These are phyloP conservation scores for Trametes sp. DNA, from an alignment of 1,284 basidiomycete species.

Conservation along the genomic window DNA sequence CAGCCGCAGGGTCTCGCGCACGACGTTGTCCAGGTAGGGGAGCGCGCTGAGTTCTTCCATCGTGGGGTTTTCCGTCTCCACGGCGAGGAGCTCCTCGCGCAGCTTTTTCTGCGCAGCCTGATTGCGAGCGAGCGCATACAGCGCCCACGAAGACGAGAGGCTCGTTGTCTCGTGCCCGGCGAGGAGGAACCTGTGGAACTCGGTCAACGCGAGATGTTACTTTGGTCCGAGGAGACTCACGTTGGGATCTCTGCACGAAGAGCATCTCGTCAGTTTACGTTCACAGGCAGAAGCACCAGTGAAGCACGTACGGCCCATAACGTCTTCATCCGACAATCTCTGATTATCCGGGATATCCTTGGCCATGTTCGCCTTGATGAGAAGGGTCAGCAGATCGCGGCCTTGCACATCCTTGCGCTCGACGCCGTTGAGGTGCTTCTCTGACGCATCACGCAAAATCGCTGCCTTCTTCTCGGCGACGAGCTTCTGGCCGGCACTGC, in stretches of 20 bases:
- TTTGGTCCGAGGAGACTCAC: background rate
- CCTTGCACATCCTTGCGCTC: slow-evolving; percentile 32
- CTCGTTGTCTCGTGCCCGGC: slow-evolving; percentile 82
- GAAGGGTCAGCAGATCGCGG: slow-evolving; percentile 42
- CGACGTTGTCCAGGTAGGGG: slow-evolving; percentile 71
- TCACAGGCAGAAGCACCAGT: background rate
- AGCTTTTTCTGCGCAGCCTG: slow-evolving; percentile 69
- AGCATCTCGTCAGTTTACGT: background rate
- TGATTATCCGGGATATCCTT: slow-evolving; percentile 51
- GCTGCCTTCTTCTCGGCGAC: slow-evolving; percentile 50
- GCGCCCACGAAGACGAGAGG: slow-evolving; percentile 58
- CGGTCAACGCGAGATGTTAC: no score
- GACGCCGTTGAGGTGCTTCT: slow-evolving; percentile 7
- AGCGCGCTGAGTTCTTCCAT: slow-evolving; percentile 69
- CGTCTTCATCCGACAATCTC: slow-evolving; percentile 59
- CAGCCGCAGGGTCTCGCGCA: slow-evolving; percentile 75
- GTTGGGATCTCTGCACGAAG: background rate
- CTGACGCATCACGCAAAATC: slow-evolving; percentile 9
- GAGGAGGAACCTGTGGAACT: slow-evolving; percentile 52
- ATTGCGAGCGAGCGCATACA: slow-evolving; percentile 67
- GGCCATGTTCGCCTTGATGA: slow-evolving; percentile 58
- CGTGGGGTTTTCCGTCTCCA: slow-evolving; percentile 46
- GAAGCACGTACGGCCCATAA: slow-evolving; percentile 56
- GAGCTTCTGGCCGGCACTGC: slow-evolving; percentile 46
- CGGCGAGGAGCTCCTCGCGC: slow-evolving; percentile 66